A percentile compares a stretch with the other conserved stretches of the same genome.
phyloP scores from a whole-genome alignment of 495 filamentous ascomycete species.

The Xeromyces bisporus region DNA sequence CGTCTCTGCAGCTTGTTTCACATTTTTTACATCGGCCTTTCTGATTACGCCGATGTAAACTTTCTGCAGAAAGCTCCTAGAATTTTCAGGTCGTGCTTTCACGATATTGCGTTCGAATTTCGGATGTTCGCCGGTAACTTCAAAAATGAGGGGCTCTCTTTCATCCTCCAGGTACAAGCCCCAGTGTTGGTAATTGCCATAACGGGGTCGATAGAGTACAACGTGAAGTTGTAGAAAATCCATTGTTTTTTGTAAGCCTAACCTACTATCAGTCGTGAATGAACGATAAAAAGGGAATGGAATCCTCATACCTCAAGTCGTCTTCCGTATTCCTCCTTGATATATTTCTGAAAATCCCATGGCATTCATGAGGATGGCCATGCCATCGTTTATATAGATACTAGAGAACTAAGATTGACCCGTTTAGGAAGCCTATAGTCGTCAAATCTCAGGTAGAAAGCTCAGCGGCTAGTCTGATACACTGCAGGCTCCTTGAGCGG shows the following conservation, averaged over 20 bases:
- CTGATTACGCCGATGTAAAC: constrained; percentile 5
- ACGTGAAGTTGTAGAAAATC: constrained; percentile 3
- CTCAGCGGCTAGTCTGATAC: too few species aligned
- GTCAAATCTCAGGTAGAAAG: too few species aligned
- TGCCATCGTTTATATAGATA: too few species aligned
- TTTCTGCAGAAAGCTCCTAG: constrained; percentile 2
- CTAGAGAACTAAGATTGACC: too few species aligned
- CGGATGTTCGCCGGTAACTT: constrained; percentile 10
- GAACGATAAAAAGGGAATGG: too few species aligned
- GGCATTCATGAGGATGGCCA: too few species aligned
- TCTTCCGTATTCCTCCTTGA: too few species aligned
- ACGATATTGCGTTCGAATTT: constrained; percentile 4
- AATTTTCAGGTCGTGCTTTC: constrained; percentile 1
- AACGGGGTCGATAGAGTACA: constrained; percentile 7
- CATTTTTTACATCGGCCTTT: constrained; percentile 3
- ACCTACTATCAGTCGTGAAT: too few species aligned
- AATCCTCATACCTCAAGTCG: too few species aligned
- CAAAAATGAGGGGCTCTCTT: constrained; percentile 5
- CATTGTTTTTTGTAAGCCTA: not conserved
- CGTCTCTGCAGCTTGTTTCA: constrained; percentile 4
- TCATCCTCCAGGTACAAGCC: constrained; percentile 7
- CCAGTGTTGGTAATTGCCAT: constrained; percentile 10
- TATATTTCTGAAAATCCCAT: too few species aligned
- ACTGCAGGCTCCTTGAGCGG: too few species aligned
- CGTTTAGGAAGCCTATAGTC: too few species aligned